Evolutionary conservation across 345 rosid genomes (phyloP).

Genomic region (Salix purpurea): DNA sequence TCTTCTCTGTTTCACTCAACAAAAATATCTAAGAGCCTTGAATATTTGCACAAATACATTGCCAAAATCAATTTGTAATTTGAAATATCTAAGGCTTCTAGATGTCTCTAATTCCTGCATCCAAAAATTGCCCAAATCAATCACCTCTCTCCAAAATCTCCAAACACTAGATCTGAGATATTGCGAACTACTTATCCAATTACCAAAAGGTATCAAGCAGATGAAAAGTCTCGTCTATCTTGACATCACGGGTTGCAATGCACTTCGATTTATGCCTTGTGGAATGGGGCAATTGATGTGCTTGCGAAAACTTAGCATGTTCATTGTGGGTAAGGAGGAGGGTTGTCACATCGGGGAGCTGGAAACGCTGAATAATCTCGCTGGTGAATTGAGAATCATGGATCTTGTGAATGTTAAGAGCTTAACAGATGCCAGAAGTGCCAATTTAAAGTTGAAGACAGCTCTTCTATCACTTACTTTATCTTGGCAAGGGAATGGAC

Average conservation of each 20-base stretch:
- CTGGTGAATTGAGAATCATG: slow-evolving; percentile 4
- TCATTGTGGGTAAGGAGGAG: slow-evolving; percentile 9
- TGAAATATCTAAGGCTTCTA: slow-evolving; percentile 21
- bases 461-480: background rate
- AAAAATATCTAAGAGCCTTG: background rate
- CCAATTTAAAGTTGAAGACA: slow-evolving; percentile 14
- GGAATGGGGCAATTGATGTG: slow-evolving; percentile 7
- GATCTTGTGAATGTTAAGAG: background rate
- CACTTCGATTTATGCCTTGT: background rate
- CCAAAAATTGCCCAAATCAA: slow-evolving; percentile 8
- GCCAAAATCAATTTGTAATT: background rate
- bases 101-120: background rate
- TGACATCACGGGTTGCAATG: background rate
- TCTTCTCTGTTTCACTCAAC: background rate
- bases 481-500: background rate
- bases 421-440: slow-evolving; percentile 14
- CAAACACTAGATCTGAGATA: slow-evolving; percentile 4
- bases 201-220: slow-evolving; percentile 1
- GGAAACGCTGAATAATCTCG: background rate
- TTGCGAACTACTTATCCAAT: fast-evolving
- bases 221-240: slow-evolving; percentile 3
- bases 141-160: slow-evolving; percentile 12
- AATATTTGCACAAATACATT: background rate
- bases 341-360: slow-evolving; percentile 1
- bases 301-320: slow-evolving; percentile 9